Conservation (phyloP, 2,329 filamentous ascomycete species). For the Fusarium pseudonygamai region DNA sequence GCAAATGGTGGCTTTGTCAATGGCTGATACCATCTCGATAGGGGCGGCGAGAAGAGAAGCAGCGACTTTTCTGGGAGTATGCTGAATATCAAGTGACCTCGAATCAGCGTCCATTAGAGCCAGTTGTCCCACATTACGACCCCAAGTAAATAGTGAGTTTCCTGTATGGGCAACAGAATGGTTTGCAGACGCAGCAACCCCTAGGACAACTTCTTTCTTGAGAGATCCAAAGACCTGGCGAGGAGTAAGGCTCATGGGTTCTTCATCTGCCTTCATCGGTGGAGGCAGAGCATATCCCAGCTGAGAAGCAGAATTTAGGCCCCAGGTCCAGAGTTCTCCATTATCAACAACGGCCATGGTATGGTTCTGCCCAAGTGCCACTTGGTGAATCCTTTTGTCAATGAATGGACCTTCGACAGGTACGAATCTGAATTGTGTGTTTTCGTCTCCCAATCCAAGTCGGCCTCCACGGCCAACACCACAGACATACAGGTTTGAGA, state of each 20-base stretch:
- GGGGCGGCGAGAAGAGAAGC: constrained; percentile 74
- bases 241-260: constrained; percentile 82
- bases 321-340: constrained; percentile 96
- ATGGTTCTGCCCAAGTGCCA: constrained; percentile 92
- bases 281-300: constrained; percentile 83
- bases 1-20: constrained; percentile 87
- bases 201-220: constrained; percentile 84
- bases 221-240: constrained; percentile 91
- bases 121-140: constrained; percentile 93
- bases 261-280: constrained; percentile 76
- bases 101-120: constrained; percentile 96
- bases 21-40: constrained; percentile 85
- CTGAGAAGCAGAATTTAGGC: constrained; percentile 85
- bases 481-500: constrained; percentile 91
- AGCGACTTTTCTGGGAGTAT: constrained; percentile 84
- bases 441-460: constrained; percentile 88
- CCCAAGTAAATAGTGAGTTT: constrained; percentile 88
- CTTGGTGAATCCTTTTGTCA: constrained; percentile 77
- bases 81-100: constrained; percentile 85
- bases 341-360: constrained; percentile 84
- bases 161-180: constrained; percentile 91
- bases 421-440: constrained; percentile 85
- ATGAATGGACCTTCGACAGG: constrained; percentile 81
- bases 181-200: constrained; percentile 86
- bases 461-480: constrained; percentile 92